Base-by-base conservation (phyloP, 1,139 yeast genomes). In the Arxiozyma heterogenica region DNA sequence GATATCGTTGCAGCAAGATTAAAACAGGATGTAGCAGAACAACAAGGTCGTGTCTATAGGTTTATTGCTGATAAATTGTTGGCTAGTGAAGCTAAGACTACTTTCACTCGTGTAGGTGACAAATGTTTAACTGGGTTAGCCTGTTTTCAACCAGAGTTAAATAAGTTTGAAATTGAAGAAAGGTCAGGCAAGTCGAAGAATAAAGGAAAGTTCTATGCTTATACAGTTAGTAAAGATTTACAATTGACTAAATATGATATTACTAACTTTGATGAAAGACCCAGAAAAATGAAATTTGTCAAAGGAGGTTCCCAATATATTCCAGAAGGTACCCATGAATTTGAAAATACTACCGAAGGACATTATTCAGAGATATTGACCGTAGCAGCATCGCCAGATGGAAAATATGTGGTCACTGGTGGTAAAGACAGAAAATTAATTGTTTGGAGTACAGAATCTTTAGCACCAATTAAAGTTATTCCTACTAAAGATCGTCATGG, bases 11-110 rank as follows among this genome's bases (percentile, higher is more conserved):
- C 91, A 4, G 77, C 86, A 49, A 78, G 98, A 64, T 77, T 93
- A 61, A 88, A 83, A 65, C 81, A 82, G 58, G 98, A 93, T 66
- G 96, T 88, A 49, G 96, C 96, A 1, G 96, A 89, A 68, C 82
- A 81, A 55, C 85, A 85, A 65, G 98, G 98, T 42, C 81, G 81
- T 61, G 80, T 90, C 22, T 91, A 85, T 69, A 82, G 88, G 65
- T 82, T 80, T 62, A 70, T 82, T 58, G 87, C 82, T 2, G 80
- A 76, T 51, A 73, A 73, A 53, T 57, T 82, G 7, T 77, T 82
- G 54, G 59, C 81, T 6, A 75, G 75, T 22, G 82, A 76, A 45
- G 71, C 71, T 17, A 65, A 68, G 56, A 62, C 71, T 58, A 58
- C 70, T 20, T 69, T 74, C 51, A 80, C 82, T 23, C 75, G 91